Percentiles rank a stretch among this genome's conserved stretches.
Evolutionary conservation across 148 eudicot species (phyloP).

Genomic region (Amaranthus hypochondriacus): DNA sequence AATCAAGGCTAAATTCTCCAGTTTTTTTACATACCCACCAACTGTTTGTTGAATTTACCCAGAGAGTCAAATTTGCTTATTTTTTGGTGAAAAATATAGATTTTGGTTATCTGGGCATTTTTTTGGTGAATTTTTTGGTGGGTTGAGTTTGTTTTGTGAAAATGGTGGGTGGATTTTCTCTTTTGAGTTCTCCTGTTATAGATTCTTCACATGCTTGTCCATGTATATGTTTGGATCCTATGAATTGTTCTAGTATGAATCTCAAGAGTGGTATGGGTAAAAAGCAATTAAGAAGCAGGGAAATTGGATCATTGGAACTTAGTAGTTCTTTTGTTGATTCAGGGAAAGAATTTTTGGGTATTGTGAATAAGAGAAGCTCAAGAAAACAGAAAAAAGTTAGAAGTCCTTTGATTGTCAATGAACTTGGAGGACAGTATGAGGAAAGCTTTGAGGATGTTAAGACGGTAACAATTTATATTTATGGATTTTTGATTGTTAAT

Average conservation of each 20-base stretch:
- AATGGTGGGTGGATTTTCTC: slow-evolving; percentile 64
- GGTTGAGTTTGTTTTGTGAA: slow-evolving; percentile 15
- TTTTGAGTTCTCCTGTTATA: slow-evolving; percentile 62
- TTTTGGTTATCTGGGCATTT: slow-evolving; percentile 24
- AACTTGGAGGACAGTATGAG: slow-evolving; percentile 88
- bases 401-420: slow-evolving; percentile 46
- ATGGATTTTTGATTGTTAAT: neutral
- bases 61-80: slow-evolving; percentile 20
- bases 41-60: slow-evolving; percentile 24
- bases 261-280: slow-evolving; percentile 26
- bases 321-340: slow-evolving; percentile 33
- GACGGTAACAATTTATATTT: slow-evolving; percentile 39
- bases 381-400: slow-evolving; percentile 40
- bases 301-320: slow-evolving; percentile 21
- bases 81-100: neutral
- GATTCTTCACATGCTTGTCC: slow-evolving; percentile 59
- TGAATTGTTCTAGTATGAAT: slow-evolving; percentile 41
- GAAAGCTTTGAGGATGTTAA: slow-evolving; percentile 85
- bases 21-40: slow-evolving; percentile 23
- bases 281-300: slow-evolving; percentile 17
- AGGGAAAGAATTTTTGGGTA: slow-evolving; percentile 25
- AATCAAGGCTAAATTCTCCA: neutral
- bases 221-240: slow-evolving; percentile 57
- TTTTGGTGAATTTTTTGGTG: slow-evolving; percentile 17
- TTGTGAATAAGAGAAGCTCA: slow-evolving; percentile 26